Conservation (phyloP, 768 basidiomycete genomes). For the Agrocybe chaxingu region DNA sequence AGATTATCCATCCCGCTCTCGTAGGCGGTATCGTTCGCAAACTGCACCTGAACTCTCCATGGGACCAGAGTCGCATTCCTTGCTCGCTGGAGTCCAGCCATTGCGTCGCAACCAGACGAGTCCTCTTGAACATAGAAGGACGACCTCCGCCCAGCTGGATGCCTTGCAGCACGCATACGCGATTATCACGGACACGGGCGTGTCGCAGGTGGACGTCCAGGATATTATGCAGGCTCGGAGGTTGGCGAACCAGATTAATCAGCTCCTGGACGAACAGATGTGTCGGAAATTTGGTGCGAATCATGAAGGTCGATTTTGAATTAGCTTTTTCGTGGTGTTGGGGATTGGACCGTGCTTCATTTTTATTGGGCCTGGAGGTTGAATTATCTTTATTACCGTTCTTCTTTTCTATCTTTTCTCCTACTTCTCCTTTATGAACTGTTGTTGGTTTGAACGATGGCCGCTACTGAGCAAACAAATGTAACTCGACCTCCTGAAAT, state of each 20-base stretch:
- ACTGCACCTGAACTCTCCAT: conserved; percentile 16
- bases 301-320: no score
- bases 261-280: conserved; percentile 44
- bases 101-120: conserved; percentile 34
- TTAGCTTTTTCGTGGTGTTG: no score
- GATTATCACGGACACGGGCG: conserved; percentile 33
- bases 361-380: no score
- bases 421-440: no score
- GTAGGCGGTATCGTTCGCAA: conserved; percentile 17
- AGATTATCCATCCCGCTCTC: conserved; percentile 10
- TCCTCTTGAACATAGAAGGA: conserved; percentile 8
- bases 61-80: background rate
- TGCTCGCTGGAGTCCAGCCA: conserved; percentile 10
- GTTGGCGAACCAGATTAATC: conserved; percentile 44
- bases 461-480: no score
- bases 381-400: no score
- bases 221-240: conserved; percentile 46
- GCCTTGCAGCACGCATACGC: conserved; percentile 42
- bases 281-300: conserved; percentile 25
- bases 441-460: no score
- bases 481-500: no score
- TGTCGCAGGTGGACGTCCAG: conserved; percentile 46
- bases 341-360: no score
- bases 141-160: conserved; percentile 38
- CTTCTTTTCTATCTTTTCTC: no score